Conservation (phyloP, 495 filamentous ascomycete species). For the Pyronema domesticum region DNA sequence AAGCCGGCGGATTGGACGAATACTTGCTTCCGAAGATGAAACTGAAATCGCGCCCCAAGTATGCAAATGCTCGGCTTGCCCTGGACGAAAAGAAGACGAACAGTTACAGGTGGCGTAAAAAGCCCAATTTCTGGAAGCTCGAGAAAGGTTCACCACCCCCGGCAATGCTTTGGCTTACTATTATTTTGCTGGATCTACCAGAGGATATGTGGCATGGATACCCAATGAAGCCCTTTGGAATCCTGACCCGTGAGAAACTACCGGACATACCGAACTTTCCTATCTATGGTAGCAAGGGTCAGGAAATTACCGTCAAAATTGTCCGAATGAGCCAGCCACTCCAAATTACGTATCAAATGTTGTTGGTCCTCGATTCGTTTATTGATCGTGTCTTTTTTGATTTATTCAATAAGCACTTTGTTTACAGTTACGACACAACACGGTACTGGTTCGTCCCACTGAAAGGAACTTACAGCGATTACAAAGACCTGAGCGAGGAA, state of each 20-base stretch:
- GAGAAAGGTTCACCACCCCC: conserved; percentile 34
- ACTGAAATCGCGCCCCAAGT: conserved; percentile 51
- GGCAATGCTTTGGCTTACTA: conserved; percentile 40
- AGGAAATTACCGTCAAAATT: conserved; percentile 37
- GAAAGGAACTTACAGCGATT: conserved; percentile 5
- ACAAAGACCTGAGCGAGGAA: conserved; percentile 14
- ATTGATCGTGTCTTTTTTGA: conserved; percentile 66
- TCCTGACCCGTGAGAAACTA: conserved; percentile 51
- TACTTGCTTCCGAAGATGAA: conserved; percentile 53
- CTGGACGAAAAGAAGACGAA: conserved; percentile 56
- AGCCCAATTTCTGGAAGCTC: conserved; percentile 58
- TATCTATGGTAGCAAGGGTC: conserved; percentile 47
- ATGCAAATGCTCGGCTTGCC: conserved; percentile 82
- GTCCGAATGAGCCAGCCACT: conserved; percentile 26
- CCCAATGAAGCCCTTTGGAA: conserved; percentile 43
- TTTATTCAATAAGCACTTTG: conserved; percentile 75
- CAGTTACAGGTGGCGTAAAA: conserved; percentile 58
- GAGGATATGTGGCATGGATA: conserved; percentile 35
- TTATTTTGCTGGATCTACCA: conserved; percentile 42
- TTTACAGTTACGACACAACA: conserved; percentile 41
- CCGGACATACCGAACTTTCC: conserved; percentile 50
- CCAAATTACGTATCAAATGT: conserved; percentile 19
- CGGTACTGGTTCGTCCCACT: conserved; percentile 75
- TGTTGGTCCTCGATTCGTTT: conserved; percentile 43
- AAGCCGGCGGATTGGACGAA: conserved; percentile 49